These are phyloP conservation scores for Saccharomycopsis fermentans DNA, from an alignment of 805 yeast species.

Conservation along the genomic window DNA sequence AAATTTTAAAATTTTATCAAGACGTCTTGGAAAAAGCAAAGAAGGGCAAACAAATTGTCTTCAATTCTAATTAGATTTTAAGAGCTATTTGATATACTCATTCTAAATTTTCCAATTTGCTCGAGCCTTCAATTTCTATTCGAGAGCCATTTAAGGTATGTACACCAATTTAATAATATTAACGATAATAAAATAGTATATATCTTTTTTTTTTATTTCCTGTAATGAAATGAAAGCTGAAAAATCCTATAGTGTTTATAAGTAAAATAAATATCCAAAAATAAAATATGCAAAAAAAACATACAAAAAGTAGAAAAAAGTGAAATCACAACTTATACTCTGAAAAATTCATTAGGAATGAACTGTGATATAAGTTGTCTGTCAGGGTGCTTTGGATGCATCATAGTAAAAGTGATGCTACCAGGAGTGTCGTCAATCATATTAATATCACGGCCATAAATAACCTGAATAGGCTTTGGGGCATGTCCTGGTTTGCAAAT, in stretches of 20 bases:
- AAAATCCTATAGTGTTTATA: no score
- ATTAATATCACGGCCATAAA: slow-evolving; percentile 58
- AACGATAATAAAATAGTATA: no score
- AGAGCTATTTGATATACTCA: no score
- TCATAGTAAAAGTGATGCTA: slow-evolving; percentile 36
- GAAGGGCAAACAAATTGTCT: slow-evolving; percentile 38
- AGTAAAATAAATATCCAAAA: no score
- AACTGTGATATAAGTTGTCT: slow-evolving; percentile 44
- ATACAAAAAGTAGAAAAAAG: no score
- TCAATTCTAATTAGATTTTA: not conserved
- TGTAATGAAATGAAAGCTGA: no score
- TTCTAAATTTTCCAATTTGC: no score
- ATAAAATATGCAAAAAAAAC: no score
- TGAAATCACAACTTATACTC: not conserved
- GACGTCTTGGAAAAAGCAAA: slow-evolving; percentile 29
- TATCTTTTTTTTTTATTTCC: no score
- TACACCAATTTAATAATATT: no score
- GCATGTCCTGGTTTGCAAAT: slow-evolving; percentile 26
- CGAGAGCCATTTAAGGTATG: no score
- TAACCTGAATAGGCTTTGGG: slow-evolving; percentile 50
- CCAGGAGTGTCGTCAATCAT: slow-evolving; percentile 32
- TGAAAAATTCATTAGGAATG: slow-evolving; percentile 13
- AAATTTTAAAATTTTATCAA: slow-evolving; percentile 27
- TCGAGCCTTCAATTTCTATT: no score
- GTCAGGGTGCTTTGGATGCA: slow-evolving; percentile 56